Conservation (phyloP, 139 green algal species). For the Volvox reticuliferus region DNA sequence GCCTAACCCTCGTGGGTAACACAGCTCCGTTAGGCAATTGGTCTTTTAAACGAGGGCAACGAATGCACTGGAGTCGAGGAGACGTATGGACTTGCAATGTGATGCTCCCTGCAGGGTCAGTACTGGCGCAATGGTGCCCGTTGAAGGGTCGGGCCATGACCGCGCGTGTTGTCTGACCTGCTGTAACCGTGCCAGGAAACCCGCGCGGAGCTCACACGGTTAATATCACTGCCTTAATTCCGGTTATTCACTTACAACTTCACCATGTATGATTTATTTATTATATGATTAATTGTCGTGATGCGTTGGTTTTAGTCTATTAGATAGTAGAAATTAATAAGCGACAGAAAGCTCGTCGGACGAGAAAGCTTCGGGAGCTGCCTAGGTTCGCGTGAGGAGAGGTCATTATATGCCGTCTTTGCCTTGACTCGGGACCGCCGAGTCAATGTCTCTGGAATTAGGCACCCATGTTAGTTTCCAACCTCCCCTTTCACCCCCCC, state of each 20-base stretch:
- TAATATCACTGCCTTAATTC: neutral
- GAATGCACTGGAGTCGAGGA: slow-evolving; percentile 10
- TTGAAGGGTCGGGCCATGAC: too few relatives aligned
- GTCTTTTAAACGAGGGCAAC: neutral
- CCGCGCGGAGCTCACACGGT: neutral
- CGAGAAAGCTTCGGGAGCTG: too few relatives aligned
- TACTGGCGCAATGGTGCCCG: neutral
- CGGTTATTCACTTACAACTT: neutral
- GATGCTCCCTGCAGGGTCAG: slow-evolving; percentile 4
- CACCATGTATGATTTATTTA: too few relatives aligned
- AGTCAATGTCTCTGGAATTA: neutral
- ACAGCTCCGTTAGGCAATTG: neutral
- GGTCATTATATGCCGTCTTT: too few relatives aligned
- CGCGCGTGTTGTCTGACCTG: neutral
- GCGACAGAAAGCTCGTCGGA: too few relatives aligned
- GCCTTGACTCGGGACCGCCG: too few relatives aligned
- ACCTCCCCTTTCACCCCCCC: neutral
- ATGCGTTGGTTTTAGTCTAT: too few relatives aligned
- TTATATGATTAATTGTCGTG: too few relatives aligned
- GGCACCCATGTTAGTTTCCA: neutral
- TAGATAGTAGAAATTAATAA: too few relatives aligned
- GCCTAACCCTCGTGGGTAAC: neutral
- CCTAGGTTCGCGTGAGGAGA: too few relatives aligned
- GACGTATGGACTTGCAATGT: slow-evolving; percentile 28
- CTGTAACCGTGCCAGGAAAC: neutral